Evolutionary conservation across 2,329 filamentous ascomycete species (phyloP).

Genomic region (Hymenoscyphus fraxineus): DNA sequence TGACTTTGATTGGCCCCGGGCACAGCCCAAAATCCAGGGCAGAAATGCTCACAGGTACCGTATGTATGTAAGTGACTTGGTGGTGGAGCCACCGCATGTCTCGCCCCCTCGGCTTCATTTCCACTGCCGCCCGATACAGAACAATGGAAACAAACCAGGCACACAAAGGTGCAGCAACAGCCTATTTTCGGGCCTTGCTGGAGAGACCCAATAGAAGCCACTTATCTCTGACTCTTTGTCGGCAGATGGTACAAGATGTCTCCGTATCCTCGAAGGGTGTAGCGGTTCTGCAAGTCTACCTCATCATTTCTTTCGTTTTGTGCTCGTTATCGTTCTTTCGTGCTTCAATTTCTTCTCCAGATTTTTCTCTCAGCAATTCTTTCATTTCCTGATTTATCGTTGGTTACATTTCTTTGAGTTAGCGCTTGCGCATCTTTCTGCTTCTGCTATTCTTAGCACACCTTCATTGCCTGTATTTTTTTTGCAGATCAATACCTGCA

Average conservation of each 20-base stretch:
- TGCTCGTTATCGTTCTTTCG: conserved; percentile 8
- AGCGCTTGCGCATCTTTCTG: neutral
- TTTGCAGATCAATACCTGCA: neutral
- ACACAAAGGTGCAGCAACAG: conserved; percentile 8
- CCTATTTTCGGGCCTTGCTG: conserved; percentile 11
- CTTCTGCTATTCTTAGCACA: conserved; percentile 7
- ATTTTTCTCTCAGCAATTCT: neutral
- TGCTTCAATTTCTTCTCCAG: conserved; percentile 6
- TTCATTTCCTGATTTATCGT: neutral
- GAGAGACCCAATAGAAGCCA: conserved; percentile 17
- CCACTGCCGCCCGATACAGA: conserved; percentile 20
- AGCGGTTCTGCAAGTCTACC: conserved; percentile 2
- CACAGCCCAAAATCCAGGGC: neutral
- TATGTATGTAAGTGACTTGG: neutral
- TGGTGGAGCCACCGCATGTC: neutral
- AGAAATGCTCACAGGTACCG: neutral
- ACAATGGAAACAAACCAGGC: conserved; percentile 3
- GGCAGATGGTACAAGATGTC: conserved; percentile 23
- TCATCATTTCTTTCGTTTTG: conserved; percentile 13
- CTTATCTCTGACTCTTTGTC: conserved; percentile 17
- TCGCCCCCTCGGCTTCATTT: conserved; percentile 24
- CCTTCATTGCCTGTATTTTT: neutral
- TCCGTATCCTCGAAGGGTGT: conserved; percentile 5
- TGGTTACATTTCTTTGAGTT: neutral
- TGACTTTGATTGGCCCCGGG: conserved; percentile 16